These are phyloP conservation scores for Mycena citricolor DNA, from an alignment of 1,284 basidiomycete genomes.

Conservation along the genomic window DNA sequence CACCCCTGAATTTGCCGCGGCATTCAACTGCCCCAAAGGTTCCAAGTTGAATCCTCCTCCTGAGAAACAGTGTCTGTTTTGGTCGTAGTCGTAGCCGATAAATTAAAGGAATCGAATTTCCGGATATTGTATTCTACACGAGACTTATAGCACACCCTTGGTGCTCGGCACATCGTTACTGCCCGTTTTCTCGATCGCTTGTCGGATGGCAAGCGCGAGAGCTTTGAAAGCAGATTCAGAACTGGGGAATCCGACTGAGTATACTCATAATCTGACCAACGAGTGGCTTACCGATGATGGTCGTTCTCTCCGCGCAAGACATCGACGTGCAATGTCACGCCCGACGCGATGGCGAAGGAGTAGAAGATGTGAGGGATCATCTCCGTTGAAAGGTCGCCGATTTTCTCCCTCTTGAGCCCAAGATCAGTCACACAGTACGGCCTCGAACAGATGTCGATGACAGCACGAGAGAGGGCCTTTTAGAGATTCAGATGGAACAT, in stretches of 20 bases:
- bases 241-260: slow-evolving; percentile 41
- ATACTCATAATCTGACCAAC: slow-evolving; percentile 2
- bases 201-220: slow-evolving; percentile 89
- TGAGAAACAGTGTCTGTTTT: slow-evolving; percentile 69
- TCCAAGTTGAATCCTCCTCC: slow-evolving; percentile 72
- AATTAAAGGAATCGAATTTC: background rate
- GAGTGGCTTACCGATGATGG: slow-evolving; percentile 81
- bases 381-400: slow-evolving; percentile 95
- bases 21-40: slow-evolving; percentile 71
- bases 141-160: slow-evolving; percentile 78
- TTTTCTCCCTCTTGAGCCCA: slow-evolving; percentile 90
- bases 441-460: slow-evolving; percentile 97
- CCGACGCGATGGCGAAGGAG: slow-evolving; percentile 89
- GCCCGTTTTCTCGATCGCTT: slow-evolving; percentile 90
- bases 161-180: slow-evolving; percentile 94
- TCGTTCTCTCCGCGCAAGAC: slow-evolving; percentile 95
- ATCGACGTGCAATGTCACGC: slow-evolving; percentile 92
- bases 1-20: slow-evolving; percentile 76
- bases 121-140: slow-evolving; percentile 5
- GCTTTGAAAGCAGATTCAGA: slow-evolving; percentile 99
- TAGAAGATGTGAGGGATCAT: slow-evolving; percentile 97
- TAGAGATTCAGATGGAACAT: slow-evolving; percentile 10
- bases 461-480: slow-evolving; percentile 90
- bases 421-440: slow-evolving; percentile 95
- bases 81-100: slow-evolving; percentile 39